Evolutionary conservation across 1,284 basidiomycete species (phyloP), one percentile per base, ranked within the genome.

Genomic region (Meripilus lineatus): DNA sequence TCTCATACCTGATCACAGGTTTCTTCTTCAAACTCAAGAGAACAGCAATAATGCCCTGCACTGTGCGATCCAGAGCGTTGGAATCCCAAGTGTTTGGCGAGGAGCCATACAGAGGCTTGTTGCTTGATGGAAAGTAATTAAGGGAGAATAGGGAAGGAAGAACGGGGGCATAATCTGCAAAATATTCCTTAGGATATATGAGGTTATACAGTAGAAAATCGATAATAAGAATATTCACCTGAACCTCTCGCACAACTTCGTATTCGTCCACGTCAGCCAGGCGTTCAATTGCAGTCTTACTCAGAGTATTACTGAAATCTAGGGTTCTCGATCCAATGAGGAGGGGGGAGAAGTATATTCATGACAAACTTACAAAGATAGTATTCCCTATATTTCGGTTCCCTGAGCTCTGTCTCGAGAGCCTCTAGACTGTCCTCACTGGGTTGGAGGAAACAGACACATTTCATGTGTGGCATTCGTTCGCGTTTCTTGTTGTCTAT

Each of bases 231-330:
- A 59, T 43, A 26, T 20, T 25, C 56, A 93, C 93, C 76, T 97
- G 94, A 2, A 99, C 89, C 71, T 99, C 95, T 50, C 85, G 81
- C 21, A 99, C 95, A 13, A 97, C 88, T 64, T 98, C 94, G 53
- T 93, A 93, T 64, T 96, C 91, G 62, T 99, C 96, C 18, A 88
- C 91, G 55, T 92, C 89, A 0, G 96, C 96, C 44, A 99, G 75
- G 10, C 88, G 76, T 68, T 99, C 96, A 43, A 99, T 98, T 28
- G 87, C 80, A 3, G 79, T 75, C 69, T 98, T 99, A 49, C 79
- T 89, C 46, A 99, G 69, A 23, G 89, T 81, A 57, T 96, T 98
- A 66, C 93, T 97, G 62, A 99, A 99, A 68, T 93, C 93, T 96
- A 52, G 21, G 48, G 40, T 46, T 32, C 26, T 44, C 33, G 37